These are phyloP conservation scores for Wickerhamiella kazuoi DNA, from an alignment of 805 yeast genomes.

Conservation along the genomic window DNA sequence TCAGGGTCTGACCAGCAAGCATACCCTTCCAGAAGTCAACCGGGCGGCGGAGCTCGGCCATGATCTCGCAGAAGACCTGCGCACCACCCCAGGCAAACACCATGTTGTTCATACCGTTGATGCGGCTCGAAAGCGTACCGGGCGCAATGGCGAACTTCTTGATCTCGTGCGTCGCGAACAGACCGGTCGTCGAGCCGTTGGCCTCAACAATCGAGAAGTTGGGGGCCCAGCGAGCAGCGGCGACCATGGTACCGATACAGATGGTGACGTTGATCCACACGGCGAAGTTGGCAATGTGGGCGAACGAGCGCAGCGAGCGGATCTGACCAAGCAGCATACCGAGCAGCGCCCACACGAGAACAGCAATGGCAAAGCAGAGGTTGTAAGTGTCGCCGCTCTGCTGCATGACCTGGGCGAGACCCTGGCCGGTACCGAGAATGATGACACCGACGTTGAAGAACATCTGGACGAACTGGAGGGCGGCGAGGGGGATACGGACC, in stretches of 20 bases:
- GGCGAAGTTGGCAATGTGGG: conserved; percentile 28
- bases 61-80: too few species aligned
- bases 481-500: conserved; percentile 21
- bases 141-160: conserved; percentile 1
- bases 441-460: conserved; percentile 29
- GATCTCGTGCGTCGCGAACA: too few species aligned
- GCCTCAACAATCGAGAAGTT: too few species aligned
- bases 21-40: conserved; percentile 33
- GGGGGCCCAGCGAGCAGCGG: conserved; percentile 14
- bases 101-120: conserved; percentile 20
- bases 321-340: conserved; percentile 29
- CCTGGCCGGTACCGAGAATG: conserved; percentile 27
- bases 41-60: conserved; percentile 33
- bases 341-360: too few species aligned
- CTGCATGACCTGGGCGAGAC: conserved; percentile 24
- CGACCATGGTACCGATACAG: conserved; percentile 30
- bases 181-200: too few species aligned
- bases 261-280: conserved; percentile 31
- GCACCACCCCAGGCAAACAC: too few species aligned
- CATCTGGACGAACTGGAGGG: conserved; percentile 27
- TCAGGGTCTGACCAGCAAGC: conserved; percentile 26
- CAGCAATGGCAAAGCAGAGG: conserved; percentile 27
- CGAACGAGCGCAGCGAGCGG: conserved; percentile 24
- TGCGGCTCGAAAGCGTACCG: conserved; percentile 3
- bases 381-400: conserved; percentile 25